Evolutionary conservation across 306 rosid species (phyloP).

Genomic region (Cicer arietinum): DNA sequence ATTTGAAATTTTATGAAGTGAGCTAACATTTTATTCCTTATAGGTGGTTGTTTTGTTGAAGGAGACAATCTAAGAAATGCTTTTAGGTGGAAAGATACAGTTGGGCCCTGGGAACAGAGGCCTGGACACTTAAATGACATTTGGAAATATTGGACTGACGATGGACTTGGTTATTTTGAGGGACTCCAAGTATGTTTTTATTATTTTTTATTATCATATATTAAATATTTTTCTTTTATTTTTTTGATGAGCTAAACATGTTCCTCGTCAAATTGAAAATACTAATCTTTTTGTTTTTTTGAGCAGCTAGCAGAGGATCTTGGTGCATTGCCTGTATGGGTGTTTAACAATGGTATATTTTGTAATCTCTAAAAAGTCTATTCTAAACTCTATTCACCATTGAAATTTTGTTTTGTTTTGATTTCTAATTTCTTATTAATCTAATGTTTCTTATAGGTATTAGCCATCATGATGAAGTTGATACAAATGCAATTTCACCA

Average conservation of each 20-base stretch:
- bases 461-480: slow-evolving; percentile 67
- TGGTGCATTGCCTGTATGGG: slow-evolving; percentile 78
- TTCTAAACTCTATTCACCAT: not conserved
- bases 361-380: not conserved
- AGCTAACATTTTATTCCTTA: not conserved
- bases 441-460: slow-evolving; percentile 50
- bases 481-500: slow-evolving; percentile 54
- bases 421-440: too few relatives aligned
- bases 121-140: slow-evolving; percentile 85
- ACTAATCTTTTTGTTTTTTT: not conserved
- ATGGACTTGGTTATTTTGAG: slow-evolving; percentile 81
- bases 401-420: too few relatives aligned
- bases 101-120: slow-evolving; percentile 88
- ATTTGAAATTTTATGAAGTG: not conserved
- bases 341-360: slow-evolving; percentile 67
- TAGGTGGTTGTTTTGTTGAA: slow-evolving; percentile 86
- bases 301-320: slow-evolving; percentile 79
- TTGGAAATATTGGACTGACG: slow-evolving; percentile 90
- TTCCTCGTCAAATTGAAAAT: not conserved
- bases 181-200: slow-evolving; percentile 62
- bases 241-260: not conserved
- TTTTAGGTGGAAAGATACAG: slow-evolving; percentile 77
- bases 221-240: too few relatives aligned
- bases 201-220: too few relatives aligned
- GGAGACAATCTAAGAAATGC: slow-evolving; percentile 85